Evolutionary conservation across 2,329 filamentous ascomycete species (phyloP).

Genomic region (Calonectria crousiana): DNA sequence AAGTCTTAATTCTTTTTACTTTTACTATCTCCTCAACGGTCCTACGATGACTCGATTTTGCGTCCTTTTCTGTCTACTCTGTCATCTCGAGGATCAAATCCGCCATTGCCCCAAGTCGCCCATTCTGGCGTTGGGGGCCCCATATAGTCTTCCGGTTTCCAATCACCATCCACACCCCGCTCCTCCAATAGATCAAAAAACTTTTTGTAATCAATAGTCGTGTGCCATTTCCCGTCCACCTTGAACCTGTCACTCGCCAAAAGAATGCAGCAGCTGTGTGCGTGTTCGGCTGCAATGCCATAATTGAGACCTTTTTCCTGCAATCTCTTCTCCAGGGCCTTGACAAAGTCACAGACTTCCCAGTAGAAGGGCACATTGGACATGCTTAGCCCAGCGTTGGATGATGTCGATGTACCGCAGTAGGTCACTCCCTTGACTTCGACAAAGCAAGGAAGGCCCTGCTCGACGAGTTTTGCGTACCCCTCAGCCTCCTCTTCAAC

Average conservation of each 20-base stretch:
- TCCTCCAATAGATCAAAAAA: constrained; percentile 90
- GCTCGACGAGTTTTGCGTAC: constrained; percentile 89
- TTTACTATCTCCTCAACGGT: constrained; percentile 20
- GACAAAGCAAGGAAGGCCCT: constrained; percentile 89
- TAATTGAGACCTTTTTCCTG: constrained; percentile 79
- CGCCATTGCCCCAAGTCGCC: constrained; percentile 94
- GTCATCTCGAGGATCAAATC: constrained; percentile 91
- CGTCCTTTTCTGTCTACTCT: constrained; percentile 89
- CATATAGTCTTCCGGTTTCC: constrained; percentile 92
- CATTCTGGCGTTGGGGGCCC: constrained; percentile 87
- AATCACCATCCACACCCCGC: constrained; percentile 73
- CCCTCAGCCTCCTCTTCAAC: constrained; percentile 92
- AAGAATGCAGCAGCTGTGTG: constrained; percentile 92
- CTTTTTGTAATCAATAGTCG: constrained; percentile 87
- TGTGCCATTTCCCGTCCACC: constrained; percentile 86
- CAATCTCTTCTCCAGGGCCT: constrained; percentile 78
- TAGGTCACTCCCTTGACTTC: constrained; percentile 98
- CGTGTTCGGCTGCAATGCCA: constrained; percentile 94
- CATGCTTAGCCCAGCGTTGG: constrained; percentile 92
- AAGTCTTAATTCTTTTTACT: constrained; percentile 37
- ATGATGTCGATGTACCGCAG: constrained; percentile 89
- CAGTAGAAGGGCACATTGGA: constrained; percentile 96
- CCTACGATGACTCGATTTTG: constrained; percentile 60
- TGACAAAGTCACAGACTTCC: constrained; percentile 87
- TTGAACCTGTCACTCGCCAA: constrained; percentile 86